phyloP scores from a whole-genome alignment of 331 rosid species.

The Acacia concinna region DNA sequence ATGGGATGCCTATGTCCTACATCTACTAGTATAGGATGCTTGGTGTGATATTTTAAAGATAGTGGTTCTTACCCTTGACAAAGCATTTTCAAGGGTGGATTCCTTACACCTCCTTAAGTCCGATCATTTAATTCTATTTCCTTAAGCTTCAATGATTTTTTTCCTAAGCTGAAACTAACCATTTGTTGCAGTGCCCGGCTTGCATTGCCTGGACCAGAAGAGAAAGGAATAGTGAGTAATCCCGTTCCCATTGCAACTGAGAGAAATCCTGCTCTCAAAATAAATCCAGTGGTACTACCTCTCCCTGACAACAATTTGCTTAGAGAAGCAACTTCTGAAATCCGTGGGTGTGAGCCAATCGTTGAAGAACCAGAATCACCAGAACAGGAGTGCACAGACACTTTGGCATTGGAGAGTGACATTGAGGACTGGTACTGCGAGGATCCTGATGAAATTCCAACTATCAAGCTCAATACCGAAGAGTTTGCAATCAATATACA shows the following conservation, averaged over 20 bases:
- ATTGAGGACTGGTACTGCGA: conserved; percentile 66
- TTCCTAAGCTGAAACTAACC: conserved; percentile 35
- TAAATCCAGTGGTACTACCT: conserved; percentile 49
- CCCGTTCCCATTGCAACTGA: conserved; percentile 38
- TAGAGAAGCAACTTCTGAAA: conserved; percentile 32
- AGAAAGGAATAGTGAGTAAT: conserved; percentile 53
- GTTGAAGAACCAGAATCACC: conserved; percentile 92
- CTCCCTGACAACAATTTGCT: conserved; percentile 44
- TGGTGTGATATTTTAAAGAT: background rate
- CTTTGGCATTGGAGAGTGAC: conserved; percentile 58
- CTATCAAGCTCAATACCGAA: conserved; percentile 46
- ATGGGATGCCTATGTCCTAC: background rate
- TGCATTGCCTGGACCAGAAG: conserved; percentile 94
- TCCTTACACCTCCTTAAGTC: background rate
- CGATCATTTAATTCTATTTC: background rate
- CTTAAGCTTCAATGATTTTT: conserved; percentile 16
- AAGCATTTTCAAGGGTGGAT: background rate
- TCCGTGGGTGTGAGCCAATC: conserved; percentile 69
- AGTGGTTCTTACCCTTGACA: background rate
- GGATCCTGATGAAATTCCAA: conserved; percentile 74
- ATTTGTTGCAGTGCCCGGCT: conserved; percentile 74
- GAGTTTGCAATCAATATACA: conserved; percentile 45
- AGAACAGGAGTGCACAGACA: conserved; percentile 48
- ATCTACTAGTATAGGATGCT: background rate
- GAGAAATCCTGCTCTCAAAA: conserved; percentile 36